Evolutionary conservation across 441 rosid genomes (phyloP).

Genomic region (Brassica hybrid): DNA sequence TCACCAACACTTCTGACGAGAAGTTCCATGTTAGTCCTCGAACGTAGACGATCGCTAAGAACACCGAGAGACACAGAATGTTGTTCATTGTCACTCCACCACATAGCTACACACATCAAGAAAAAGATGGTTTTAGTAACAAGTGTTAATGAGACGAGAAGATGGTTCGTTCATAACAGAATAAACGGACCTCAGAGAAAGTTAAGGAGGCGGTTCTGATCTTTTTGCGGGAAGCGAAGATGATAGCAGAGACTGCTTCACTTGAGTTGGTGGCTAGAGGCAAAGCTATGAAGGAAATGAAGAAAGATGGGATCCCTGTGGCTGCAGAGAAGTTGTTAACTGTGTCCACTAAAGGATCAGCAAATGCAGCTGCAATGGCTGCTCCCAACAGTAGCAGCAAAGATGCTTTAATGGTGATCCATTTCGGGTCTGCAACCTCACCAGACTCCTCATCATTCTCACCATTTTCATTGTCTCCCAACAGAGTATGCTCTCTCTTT

Average conservation of each 20-base stretch:
- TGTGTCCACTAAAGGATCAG: constrained; percentile 93
- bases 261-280: constrained; percentile 96
- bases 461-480: constrained; percentile 49
- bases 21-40: constrained; percentile 95
- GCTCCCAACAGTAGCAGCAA: constrained; percentile 74
- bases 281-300: constrained; percentile 86
- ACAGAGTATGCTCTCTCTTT: constrained; percentile 55
- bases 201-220: constrained; percentile 76
- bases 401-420: constrained; percentile 71
- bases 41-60: constrained; percentile 75
- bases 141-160: constrained; percentile 6
- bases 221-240: constrained; percentile 79
- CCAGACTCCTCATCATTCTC: constrained; percentile 56
- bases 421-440: constrained; percentile 51
- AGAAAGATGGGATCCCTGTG: constrained; percentile 93
- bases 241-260: constrained; percentile 91
- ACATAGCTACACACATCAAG: constrained; percentile 67
- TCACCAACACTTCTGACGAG: constrained; percentile 77
- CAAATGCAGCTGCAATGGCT: constrained; percentile 82
- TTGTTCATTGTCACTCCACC: constrained; percentile 92
- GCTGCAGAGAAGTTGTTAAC: constrained; percentile 86
- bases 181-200: constrained; percentile 74
- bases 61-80: constrained; percentile 83
- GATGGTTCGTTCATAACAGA: constrained; percentile 11
- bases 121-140: constrained; percentile 11